Conservation (phyloP, 176 grass and related monocot genomes). For the Coix lacrymajobi region DNA sequence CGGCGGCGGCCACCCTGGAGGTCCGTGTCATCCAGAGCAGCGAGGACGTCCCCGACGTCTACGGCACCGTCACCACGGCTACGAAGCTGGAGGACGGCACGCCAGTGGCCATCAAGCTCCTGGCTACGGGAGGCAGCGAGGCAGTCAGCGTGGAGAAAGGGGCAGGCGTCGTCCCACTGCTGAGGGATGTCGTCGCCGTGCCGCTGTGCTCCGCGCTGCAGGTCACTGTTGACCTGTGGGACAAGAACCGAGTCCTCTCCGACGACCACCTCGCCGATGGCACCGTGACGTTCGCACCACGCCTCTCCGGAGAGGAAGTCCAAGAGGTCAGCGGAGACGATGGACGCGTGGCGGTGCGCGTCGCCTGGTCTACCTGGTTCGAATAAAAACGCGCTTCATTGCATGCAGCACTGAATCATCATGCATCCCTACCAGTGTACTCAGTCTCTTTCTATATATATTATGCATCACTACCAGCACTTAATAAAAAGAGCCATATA, state of each 20-base stretch:
- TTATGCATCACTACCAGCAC: too few relatives aligned
- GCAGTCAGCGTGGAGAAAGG: not conserved
- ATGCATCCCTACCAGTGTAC: too few relatives aligned
- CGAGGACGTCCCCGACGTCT: not conserved
- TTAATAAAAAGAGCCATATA: too few relatives aligned
- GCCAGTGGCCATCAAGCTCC: not conserved
- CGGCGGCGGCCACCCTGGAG: not conserved
- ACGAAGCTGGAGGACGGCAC: too few relatives aligned
- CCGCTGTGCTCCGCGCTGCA: not conserved
- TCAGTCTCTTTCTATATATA: too few relatives aligned
- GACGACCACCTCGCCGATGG: not conserved
- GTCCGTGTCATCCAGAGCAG: not conserved
- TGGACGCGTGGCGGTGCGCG: not conserved
- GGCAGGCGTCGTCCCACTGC: not conserved
- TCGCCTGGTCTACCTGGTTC: not conserved
- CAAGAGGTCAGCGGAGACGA: not conserved
- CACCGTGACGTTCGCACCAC: not conserved
- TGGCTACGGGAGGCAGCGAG: not conserved
- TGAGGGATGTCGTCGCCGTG: not conserved
- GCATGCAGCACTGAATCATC: too few relatives aligned
- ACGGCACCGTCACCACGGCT: not conserved
- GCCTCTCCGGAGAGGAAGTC: not conserved
- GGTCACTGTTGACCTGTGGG: not conserved
- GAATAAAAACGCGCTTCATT: too few relatives aligned
- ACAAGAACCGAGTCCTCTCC: not conserved